Evolutionary conservation across 306 rosid species (phyloP).

Genomic region (Cicer pinnatifidum): DNA sequence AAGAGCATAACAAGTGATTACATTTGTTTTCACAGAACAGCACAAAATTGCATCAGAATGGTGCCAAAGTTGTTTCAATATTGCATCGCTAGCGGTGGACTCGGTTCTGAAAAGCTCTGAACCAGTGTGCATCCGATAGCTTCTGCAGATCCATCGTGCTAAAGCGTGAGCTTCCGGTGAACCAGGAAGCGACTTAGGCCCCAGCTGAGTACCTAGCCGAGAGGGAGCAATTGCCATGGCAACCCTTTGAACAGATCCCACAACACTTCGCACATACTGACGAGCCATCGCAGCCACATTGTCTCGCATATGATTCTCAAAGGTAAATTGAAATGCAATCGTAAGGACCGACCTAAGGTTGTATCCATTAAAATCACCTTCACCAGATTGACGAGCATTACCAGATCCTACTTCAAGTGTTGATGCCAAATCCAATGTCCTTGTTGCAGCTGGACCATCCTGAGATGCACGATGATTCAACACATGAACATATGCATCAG

Average conservation of each 20-base stretch:
- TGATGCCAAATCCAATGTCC: constrained; percentile 92
- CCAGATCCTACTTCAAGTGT: constrained; percentile 84
- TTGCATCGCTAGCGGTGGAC: constrained; percentile 66
- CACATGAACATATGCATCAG: not conserved
- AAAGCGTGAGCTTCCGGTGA: constrained; percentile 93
- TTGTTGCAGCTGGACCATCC: constrained; percentile 68
- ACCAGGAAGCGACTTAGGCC: constrained; percentile 80
- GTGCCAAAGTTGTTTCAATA: constrained; percentile 91
- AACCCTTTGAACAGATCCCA: constrained; percentile 94
- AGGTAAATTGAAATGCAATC: constrained; percentile 91
- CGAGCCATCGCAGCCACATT: constrained; percentile 99
- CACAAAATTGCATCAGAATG: constrained; percentile 94
- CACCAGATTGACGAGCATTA: constrained; percentile 61
- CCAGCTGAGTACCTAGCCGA: constrained; percentile 60
- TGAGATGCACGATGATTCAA: constrained; percentile 42
- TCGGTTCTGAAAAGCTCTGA: constrained; percentile 67
- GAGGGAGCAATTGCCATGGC: constrained; percentile 99
- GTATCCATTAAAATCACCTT: constrained; percentile 59
- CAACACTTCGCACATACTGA: constrained; percentile 90
- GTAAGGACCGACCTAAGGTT: constrained; percentile 90
- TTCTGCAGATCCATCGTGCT: constrained; percentile 80
- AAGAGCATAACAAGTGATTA: constrained; percentile 35
- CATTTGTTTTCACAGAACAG: constrained; percentile 86
- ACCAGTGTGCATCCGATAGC: constrained; percentile 85
- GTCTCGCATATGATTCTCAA: constrained; percentile 82